These are phyloP conservation scores for Simplicillium sp. DNA, from an alignment of 2,329 filamentous ascomycete species.

Conservation along the genomic window DNA sequence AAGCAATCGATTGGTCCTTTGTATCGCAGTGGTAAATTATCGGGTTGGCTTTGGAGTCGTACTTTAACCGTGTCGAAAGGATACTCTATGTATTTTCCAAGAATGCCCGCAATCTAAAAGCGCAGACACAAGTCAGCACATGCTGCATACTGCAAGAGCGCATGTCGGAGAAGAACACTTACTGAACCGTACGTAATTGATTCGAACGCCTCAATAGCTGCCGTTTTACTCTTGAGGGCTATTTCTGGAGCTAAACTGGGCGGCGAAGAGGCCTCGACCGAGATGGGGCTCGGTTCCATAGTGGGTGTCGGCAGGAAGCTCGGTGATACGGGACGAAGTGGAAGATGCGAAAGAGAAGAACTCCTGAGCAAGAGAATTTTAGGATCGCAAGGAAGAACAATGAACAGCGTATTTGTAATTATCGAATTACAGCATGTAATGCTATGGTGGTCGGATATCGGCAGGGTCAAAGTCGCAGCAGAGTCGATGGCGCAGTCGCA, in stretches of 20 bases:
- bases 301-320: slow-evolving; percentile 8
- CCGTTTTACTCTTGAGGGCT: slow-evolving; percentile 25
- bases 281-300: slow-evolving; percentile 9
- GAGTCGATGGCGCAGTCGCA: too few species aligned
- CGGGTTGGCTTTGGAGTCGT: slow-evolving; percentile 88
- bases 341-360: too few species aligned
- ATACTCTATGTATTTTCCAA: slow-evolving; percentile 95
- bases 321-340: slow-evolving; percentile 1
- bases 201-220: slow-evolving; percentile 61
- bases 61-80: slow-evolving; percentile 99
- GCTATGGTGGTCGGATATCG: too few species aligned
- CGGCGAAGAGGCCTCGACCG: slow-evolving; percentile 7
- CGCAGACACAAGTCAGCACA: slow-evolving; percentile 1
- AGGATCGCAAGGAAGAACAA: too few species aligned
- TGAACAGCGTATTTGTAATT: too few species aligned
- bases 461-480: too few species aligned
- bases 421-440: neutral
- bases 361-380: too few species aligned
- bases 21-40: slow-evolving; percentile 72
- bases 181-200: slow-evolving; percentile 85
- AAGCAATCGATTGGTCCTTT: slow-evolving; percentile 89
- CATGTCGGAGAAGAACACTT: slow-evolving; percentile 19
- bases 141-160: neutral
- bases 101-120: slow-evolving; percentile 64
- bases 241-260: slow-evolving; percentile 13